Base-by-base conservation (phyloP, 768 basidiomycete species). In the Suillus paluster region DNA sequence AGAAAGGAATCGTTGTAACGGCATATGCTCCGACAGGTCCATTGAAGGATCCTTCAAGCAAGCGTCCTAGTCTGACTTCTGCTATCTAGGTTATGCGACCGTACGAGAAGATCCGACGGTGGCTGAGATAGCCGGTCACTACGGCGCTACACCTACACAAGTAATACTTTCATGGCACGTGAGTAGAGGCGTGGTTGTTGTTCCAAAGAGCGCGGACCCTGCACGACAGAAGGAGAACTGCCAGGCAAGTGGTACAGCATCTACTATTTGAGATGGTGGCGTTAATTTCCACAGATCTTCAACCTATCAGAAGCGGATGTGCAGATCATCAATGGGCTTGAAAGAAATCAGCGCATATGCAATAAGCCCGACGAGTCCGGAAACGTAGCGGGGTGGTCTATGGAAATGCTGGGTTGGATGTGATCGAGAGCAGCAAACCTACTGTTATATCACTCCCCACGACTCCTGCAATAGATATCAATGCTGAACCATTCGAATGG, bases 391-490 rank as follows among this genome's bases (percentile, higher is more conserved):
- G 79, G 79, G 1, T 80, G 79, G 78, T 73, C 78, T 2, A 60
- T 65, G 41, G 78, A 79, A 39, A 73, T 73, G 45, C 66, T 80
- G 19, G 81, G 81, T 10, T 81, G 80, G 80, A 63, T 71, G 30
- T 38, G 38, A 41, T 50, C 19, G 30, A 21, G 4, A 54, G 21
- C 15, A 54, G 34, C 15, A 38, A 17, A 38, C 36, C 48, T 30
- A 30, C 34, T 5, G 27, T 39, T 45, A 12, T 57, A 19, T 48
- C 44, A 46, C 4, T 14, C 30, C 17, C 4, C 23, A 34, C 11
- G 14, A 23, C 34, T 38, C 23, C 15, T 59, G 21, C 58, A 59
- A 53, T 23, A 38, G 34, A 45, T 25, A 55, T 27, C 58, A 36
- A 38, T 59, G 12, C 12, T 42, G 36, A 53, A 60, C 12, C 36